phyloP scores from a whole-genome alignment of 768 basidiomycete genomes.

The Boletus subparvulus region DNA sequence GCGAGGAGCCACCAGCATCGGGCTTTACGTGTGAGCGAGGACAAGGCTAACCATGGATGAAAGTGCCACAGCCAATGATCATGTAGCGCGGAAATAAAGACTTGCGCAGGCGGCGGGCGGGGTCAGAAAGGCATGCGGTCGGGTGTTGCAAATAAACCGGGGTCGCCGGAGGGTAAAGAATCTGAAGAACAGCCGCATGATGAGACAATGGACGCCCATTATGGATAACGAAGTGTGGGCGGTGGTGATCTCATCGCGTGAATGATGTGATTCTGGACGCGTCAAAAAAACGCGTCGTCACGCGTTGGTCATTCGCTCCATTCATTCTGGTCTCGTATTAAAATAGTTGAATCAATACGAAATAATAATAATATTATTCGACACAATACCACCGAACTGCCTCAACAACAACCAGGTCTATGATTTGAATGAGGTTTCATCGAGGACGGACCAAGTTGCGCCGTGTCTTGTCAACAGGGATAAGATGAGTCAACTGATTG shows the following conservation, averaged over 20 bases:
- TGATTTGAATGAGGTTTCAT: slow-evolving; percentile 16
- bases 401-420: background rate
- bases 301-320: slow-evolving; percentile 20
- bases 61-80: slow-evolving; percentile 12
- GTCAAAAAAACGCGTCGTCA: slow-evolving; percentile 28
- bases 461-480: slow-evolving; percentile 3
- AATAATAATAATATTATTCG: slow-evolving; percentile 11
- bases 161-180: slow-evolving; percentile 21
- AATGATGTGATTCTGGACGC: slow-evolving; percentile 20
- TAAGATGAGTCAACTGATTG: slow-evolving; percentile 9
- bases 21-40: slow-evolving; percentile 29
- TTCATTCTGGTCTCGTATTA: slow-evolving; percentile 14
- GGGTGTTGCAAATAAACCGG: slow-evolving; percentile 29
- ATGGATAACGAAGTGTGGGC: slow-evolving; percentile 20
- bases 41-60: slow-evolving; percentile 8
- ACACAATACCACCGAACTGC: slow-evolving; percentile 20
- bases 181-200: slow-evolving; percentile 17
- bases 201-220: slow-evolving; percentile 26
- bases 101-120: slow-evolving; percentile 16
- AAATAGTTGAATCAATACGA: slow-evolving; percentile 2
- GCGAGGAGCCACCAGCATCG: slow-evolving; percentile 16
- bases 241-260: slow-evolving; percentile 14
- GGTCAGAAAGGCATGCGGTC: slow-evolving; percentile 19
- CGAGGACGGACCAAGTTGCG: background rate
- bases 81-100: slow-evolving; percentile 27